phyloP scores from a whole-genome alignment of 192 early-diverging fungal genomes.

The Coemansia sp. region DNA sequence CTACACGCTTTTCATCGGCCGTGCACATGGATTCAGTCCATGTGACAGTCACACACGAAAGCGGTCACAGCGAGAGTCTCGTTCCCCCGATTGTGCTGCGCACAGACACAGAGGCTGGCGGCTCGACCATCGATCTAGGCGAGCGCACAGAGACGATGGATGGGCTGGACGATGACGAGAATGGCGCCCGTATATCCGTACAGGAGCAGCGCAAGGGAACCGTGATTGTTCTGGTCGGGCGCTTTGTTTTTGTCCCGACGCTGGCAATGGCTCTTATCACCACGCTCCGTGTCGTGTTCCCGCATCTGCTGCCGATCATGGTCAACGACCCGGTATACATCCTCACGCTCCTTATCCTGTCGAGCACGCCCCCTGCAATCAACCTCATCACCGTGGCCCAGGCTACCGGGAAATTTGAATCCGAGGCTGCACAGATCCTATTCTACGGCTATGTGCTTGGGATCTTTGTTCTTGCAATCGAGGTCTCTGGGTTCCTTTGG shows the following conservation, averaged over 20 bases:
- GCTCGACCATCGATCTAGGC: not conserved
- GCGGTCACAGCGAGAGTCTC: not conserved
- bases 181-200: not conserved
- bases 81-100: conserved; percentile 39
- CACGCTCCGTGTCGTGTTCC: conserved; percentile 40
- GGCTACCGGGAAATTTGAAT: conserved; percentile 68
- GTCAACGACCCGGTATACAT: conserved; percentile 66
- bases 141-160: not conserved
- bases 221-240: conserved; percentile 34
- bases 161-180: not conserved
- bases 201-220: conserved; percentile 32
- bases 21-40: not conserved
- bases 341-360: conserved; percentile 61
- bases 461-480: conserved; percentile 45
- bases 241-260: conserved; percentile 53
- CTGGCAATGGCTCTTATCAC: conserved; percentile 43
- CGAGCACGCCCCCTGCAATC: conserved; percentile 68
- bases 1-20: not conserved
- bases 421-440: conserved; percentile 64
- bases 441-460: conserved; percentile 67
- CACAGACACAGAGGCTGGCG: conserved; percentile 23
- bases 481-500: conserved; percentile 53
- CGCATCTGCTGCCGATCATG: conserved; percentile 48
- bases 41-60: not conserved
- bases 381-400: conserved; percentile 70